Base-by-base conservation (phyloP, 2,329 filamentous ascomycete species). In the Thermomyces lanuginosus region DNA sequence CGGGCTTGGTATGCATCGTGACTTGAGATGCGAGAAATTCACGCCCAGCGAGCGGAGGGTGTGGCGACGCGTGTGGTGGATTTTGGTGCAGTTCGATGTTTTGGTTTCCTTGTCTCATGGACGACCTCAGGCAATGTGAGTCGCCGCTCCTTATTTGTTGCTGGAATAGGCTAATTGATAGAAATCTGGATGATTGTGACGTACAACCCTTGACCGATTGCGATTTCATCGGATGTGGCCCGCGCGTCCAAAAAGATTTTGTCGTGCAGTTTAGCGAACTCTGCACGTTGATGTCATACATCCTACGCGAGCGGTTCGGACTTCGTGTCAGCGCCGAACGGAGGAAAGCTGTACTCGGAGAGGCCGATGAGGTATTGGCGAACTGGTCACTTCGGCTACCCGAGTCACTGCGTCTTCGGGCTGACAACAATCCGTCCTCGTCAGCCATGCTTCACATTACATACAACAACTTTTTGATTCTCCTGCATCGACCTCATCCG, bases 1-100 rank as follows among this genome's bases (percentile, higher is more conserved):
- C 1, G 64, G 64, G 0, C 45, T 67, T 28, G 64, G 64, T n/a
- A 65, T 69, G 60, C 64, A 59, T 38, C 53, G 55, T 14, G 54
- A 58, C 34, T 46, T 53, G 1, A 45, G 53, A 5, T 48, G 51
- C 4, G 55, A 51, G 30, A 48, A 47, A 14, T 55, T 59, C 35
- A 48, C 52, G 8, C 43, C 49, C 15, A 40, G 45, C n/a, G 53
- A 58, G 32, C 46, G 53, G 21, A 47, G 54, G 14, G 55, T 56
- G 46, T 58, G 53, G 53, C 46, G 55, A 28, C 42, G 55, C 32
- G 40, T 55, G 4, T 59, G 54, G 54, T 56, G 52, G 37, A 56
- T 58, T 16, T 28, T 59, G 26, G 49, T 58, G 11, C 55, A 58
- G 30, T 56, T 53, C 26, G 55, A 58, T 35, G 52, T 57, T 8